Evolutionary conservation across 352 stramenopile species (phyloP).

Genomic region (Pythium guiyangense): DNA sequence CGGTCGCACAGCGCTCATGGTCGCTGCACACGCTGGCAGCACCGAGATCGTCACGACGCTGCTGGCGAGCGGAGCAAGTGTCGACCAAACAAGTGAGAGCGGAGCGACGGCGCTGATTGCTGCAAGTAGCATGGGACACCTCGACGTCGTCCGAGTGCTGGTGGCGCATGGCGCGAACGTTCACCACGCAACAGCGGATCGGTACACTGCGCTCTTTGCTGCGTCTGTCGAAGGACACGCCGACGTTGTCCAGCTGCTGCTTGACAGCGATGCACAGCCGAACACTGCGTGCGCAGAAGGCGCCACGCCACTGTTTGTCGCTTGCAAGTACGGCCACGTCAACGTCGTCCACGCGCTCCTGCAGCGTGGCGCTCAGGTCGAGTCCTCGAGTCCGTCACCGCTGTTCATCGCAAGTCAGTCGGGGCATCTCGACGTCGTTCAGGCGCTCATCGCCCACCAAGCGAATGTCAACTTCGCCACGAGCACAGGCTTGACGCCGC

Average conservation of each 20-base stretch:
- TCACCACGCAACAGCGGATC: no score
- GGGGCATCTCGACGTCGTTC: neutral
- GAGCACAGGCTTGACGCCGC: neutral
- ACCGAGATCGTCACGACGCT: neutral
- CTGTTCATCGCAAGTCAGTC: neutral
- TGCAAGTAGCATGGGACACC: neutral
- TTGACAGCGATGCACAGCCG: neutral
- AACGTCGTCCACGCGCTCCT: neutral
- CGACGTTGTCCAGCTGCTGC: neutral
- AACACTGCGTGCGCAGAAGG: neutral
- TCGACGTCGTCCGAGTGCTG: neutral
- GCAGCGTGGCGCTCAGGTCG: neutral
- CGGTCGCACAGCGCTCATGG: neutral
- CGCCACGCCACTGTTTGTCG: neutral
- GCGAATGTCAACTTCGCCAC: neutral
- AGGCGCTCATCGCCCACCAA: neutral
- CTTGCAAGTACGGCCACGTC: neutral
- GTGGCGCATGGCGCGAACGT: neutral
- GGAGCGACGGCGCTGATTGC: conserved; percentile 2
- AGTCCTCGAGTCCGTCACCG: neutral
- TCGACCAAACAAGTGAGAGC: neutral
- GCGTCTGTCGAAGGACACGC: neutral
- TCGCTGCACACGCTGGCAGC: neutral
- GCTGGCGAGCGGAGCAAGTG: neutral
- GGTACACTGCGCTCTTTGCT: neutral